These are phyloP conservation scores for Postia placenta DNA, from an alignment of 768 basidiomycete species.

Conservation along the genomic window DNA sequence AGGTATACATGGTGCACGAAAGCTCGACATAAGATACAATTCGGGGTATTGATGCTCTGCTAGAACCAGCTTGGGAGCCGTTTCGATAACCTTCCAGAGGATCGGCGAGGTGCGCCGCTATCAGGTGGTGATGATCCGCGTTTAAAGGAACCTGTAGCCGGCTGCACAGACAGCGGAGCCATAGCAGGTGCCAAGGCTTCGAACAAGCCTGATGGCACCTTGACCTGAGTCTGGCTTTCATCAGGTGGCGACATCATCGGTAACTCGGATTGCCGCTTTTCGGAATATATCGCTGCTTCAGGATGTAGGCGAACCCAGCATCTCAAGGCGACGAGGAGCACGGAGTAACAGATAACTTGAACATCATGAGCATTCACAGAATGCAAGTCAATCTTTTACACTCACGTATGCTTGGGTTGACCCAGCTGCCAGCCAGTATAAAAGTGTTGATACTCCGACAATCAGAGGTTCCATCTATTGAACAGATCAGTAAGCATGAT, in stretches of 20 bases:
- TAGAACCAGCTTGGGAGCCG: slow-evolving; percentile 16
- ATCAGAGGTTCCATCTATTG: slow-evolving; percentile 19
- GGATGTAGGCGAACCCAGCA: slow-evolving; percentile 27
- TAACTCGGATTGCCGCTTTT: slow-evolving; percentile 13
- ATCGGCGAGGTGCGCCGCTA: neutral
- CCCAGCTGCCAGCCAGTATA: slow-evolving; percentile 47
- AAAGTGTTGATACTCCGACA: slow-evolving; percentile 45
- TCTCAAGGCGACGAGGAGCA: slow-evolving; percentile 22
- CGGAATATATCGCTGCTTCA: slow-evolving; percentile 10
- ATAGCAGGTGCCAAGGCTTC: neutral
- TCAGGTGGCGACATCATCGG: slow-evolving; percentile 13
- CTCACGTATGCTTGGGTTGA: slow-evolving; percentile 46
- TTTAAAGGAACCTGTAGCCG: slow-evolving; percentile 1
- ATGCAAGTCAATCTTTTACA: neutral
- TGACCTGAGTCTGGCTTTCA: neutral
- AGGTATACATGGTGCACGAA: too few species aligned
- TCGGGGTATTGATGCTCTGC: too few species aligned
- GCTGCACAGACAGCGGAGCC: neutral
- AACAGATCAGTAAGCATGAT: neutral
- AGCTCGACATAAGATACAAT: too few species aligned
- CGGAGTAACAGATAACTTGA: slow-evolving; percentile 38
- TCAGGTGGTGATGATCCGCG: slow-evolving; percentile 6
- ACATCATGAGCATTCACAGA: neutral
- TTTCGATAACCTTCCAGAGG: slow-evolving; percentile 19
- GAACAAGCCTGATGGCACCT: neutral